Base-by-base conservation (phyloP, 2,329 filamentous ascomycete genomes). In the Apiospora koreana region DNA sequence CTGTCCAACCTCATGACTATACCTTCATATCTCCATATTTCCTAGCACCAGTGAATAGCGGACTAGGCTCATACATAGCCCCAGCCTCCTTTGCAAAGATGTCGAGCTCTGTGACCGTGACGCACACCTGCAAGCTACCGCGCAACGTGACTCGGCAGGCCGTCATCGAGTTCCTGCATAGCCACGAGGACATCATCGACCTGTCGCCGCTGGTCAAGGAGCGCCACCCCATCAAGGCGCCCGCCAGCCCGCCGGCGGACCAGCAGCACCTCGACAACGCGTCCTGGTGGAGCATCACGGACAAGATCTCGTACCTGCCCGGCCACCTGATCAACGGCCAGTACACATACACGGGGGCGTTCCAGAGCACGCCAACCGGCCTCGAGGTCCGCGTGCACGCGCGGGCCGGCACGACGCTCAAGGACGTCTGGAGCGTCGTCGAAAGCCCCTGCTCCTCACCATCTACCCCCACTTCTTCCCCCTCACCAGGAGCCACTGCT, bases 131-230 rank as follows among this genome's bases (percentile, higher is more conserved):
- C 54, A 62, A 62, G 54, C 54, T 62, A 31, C 54, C 54, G 31
- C 54, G 54, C 54, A 62, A 38, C 54, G 54, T 62, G 54, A 62
- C 54, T 8, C 31, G 54, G 54, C 54, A 62, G 54, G 54, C 54
- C 4, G 54, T 62, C 18, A 62, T 62, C 21, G 54, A 62, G 54
- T 62, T 62, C 54, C 54, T 62, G 21, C 54, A 62, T 21, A 62
- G 31, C 54, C 54, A 62, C 54, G 54, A 62, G 54, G 54, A 62
- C 54, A 38, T 62, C 31, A 62, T 62, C 54, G 54, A 62, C 54
- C 54, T 62, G 54, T 62, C 54, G 31, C 54, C 54, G 54, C 54
- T 62, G 31, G 54, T 62, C 54, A 62, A 62, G 54, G 54, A 62
- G 31, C 54, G 54, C 3, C 54, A 62, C 31, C 54, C 54, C 31